A percentile compares a stretch with the other conserved stretches of the same genome.
Conservation (phyloP, 2,329 filamentous ascomycete genomes). For the Cladophialophora chaetospira region DNA sequence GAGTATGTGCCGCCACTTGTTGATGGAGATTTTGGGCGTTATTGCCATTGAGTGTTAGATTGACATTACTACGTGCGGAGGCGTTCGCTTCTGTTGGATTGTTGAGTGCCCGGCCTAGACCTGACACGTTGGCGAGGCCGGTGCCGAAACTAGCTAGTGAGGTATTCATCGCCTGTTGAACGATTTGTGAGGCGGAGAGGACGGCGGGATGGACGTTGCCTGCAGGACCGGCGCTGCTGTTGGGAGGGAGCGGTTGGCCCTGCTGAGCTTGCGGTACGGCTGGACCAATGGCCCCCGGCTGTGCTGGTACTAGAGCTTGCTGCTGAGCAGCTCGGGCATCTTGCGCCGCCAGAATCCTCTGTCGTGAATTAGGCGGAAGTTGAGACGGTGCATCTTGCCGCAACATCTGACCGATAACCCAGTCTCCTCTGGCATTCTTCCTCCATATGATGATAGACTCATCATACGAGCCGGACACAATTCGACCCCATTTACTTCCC, state of each 20-base stretch:
- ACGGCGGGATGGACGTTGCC: constrained; percentile 17
- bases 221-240: constrained; percentile 2
- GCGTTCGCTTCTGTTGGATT: background rate
- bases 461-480: constrained; percentile 95
- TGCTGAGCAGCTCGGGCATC: background rate
- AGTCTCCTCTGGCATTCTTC: constrained; percentile 78
- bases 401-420: constrained; percentile 75
- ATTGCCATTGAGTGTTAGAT: constrained; percentile 11
- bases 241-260: background rate
- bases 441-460: constrained; percentile 96
- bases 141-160: constrained; percentile 28
- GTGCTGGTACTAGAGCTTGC: too few species aligned
- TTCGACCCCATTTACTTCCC: constrained; percentile 85
- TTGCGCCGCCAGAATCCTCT: constrained; percentile 5
- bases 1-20: constrained; percentile 16
- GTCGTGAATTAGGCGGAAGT: constrained; percentile 34
- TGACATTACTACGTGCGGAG: constrained; percentile 12
- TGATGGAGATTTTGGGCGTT: constrained; percentile 7
- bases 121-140: constrained; percentile 29
- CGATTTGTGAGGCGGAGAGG: constrained; percentile 29
- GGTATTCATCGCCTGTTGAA: constrained; percentile 29
- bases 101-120: constrained; percentile 21
- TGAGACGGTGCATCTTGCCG: constrained; percentile 60
- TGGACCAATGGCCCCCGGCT: too few species aligned
- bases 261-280: constrained; percentile 2